Percentiles rank a stretch among this genome's conserved stretches.
phyloP scores from a whole-genome alignment of 2,329 filamentous ascomycete genomes.

The Thelonectria olida region DNA sequence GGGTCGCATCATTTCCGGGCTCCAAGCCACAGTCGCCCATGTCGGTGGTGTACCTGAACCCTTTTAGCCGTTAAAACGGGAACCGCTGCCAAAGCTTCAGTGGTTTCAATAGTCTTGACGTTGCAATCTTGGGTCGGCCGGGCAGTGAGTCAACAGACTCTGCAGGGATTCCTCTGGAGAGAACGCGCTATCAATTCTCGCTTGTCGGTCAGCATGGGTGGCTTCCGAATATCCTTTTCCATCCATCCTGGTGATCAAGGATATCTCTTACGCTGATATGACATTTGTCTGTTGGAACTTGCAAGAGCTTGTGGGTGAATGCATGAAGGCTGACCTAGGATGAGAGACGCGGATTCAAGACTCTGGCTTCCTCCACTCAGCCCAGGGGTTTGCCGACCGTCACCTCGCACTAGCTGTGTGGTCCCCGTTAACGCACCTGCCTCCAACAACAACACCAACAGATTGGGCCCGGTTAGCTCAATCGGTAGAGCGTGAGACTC shows the following conservation, averaged over 20 bases:
- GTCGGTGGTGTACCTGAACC: not conserved
- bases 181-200: no score
- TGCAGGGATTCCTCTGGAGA: not conserved
- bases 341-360: no score
- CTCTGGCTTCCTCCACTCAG: no score
- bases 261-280: no score
- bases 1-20: not conserved
- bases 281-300: no score
- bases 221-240: no score
- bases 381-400: no score
- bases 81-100: not conserved
- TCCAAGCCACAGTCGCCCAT: not conserved
- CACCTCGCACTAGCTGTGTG: no score
- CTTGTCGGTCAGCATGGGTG: no score
- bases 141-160: not conserved
- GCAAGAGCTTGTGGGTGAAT: no score
- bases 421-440: not conserved
- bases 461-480: conserved; percentile 2
- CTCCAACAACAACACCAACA: not conserved
- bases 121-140: not conserved
- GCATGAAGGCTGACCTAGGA: no score
- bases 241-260: no score
- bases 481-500: conserved; percentile 4
- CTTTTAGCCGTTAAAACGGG: not conserved
- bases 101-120: not conserved